phyloP scores from a whole-genome alignment of 148 eudicot genomes.

The Selenicereus undatus region DNA sequence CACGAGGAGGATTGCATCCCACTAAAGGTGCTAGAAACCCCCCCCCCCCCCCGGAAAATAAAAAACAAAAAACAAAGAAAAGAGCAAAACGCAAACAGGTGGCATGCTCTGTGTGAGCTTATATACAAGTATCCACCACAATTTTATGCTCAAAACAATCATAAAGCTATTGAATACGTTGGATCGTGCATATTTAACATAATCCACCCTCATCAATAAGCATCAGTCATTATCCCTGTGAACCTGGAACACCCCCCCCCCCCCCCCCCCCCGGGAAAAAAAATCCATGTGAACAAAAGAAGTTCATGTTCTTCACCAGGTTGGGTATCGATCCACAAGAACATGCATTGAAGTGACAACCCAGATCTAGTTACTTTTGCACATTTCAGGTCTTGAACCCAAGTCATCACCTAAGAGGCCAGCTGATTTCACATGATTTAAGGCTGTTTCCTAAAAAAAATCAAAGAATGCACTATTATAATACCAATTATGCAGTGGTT shows the following conservation, averaged over 20 bases:
- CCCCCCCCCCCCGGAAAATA: too few species aligned
- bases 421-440: constrained; percentile 81
- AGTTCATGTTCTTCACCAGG: constrained; percentile 52
- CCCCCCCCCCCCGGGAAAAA: too few species aligned
- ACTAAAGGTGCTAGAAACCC: too few species aligned
- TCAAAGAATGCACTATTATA: constrained; percentile 1
- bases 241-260: too few species aligned
- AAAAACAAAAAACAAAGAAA: too few species aligned
- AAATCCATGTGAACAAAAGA: background rate
- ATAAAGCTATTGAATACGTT: background rate
- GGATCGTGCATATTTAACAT: background rate
- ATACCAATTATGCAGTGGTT: background rate
- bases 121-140: background rate
- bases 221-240: too few species aligned
- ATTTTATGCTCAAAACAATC: background rate
- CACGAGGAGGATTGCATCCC: too few species aligned
- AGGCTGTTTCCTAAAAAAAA: constrained; percentile 80
- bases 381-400: constrained; percentile 98
- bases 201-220: background rate
- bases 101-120: background rate
- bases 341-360: constrained; percentile 92
- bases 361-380: constrained; percentile 83
- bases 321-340: constrained; percentile 87
- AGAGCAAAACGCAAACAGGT: background rate
- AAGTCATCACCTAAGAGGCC: constrained; percentile 90